Conservation (phyloP, 106 monocot genomes). For the Allium sativum region DNA sequence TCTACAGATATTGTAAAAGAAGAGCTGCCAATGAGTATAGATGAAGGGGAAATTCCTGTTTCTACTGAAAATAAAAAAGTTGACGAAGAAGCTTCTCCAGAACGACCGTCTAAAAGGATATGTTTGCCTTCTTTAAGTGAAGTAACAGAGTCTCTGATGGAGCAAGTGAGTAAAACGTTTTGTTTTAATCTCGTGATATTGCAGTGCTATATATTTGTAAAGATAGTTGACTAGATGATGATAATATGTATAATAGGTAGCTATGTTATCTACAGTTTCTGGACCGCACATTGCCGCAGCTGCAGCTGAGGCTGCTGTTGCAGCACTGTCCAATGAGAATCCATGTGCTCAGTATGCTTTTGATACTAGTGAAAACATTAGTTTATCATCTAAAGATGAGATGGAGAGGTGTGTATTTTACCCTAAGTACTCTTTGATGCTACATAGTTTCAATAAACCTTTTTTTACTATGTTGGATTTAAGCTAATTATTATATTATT, state of each 20-base stretch:
- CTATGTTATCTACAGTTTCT: conserved; percentile 44
- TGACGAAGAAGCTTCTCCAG: conserved; percentile 17
- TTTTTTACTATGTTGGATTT: neutral
- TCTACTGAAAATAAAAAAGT: conserved; percentile 21
- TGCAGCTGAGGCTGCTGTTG: conserved; percentile 59
- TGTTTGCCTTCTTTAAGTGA: conserved; percentile 24
- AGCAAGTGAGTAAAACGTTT: conserved; percentile 32
- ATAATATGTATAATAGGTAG: conserved; percentile 40
- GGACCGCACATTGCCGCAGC: conserved; percentile 59
- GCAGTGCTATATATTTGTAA: neutral
- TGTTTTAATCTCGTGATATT: neutral
- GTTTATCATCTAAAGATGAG: conserved; percentile 17
- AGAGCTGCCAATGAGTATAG: conserved; percentile 4
- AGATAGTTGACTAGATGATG: neutral
- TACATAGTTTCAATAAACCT: neutral
- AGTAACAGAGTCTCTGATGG: conserved; percentile 47
- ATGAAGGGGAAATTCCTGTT: conserved; percentile 6
- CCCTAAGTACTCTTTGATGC: neutral
- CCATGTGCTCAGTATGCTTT: conserved; percentile 45
- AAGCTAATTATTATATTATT: conserved; percentile 1
- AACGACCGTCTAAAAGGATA: conserved; percentile 41
- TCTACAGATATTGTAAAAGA: neutral
- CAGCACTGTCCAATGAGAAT: conserved; percentile 48
- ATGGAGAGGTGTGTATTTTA: conserved; percentile 17
- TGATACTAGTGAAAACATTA: conserved; percentile 12